Conservation (phyloP, 495 filamentous ascomycete species). For the Penicillium egyptiacum region DNA sequence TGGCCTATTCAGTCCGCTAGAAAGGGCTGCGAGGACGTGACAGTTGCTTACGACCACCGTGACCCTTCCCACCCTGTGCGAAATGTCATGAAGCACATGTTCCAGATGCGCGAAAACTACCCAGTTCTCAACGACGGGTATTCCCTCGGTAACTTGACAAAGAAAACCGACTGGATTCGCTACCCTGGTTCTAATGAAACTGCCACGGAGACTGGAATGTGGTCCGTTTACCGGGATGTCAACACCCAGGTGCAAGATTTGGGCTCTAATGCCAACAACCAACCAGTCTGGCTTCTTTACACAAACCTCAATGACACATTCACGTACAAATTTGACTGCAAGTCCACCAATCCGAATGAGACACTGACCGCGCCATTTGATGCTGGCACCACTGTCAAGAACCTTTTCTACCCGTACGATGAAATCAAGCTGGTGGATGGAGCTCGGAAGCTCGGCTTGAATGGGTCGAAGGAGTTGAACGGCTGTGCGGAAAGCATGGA, state of each 20-base stretch:
- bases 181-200: slow-evolving; percentile 54
- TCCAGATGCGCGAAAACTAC: slow-evolving; percentile 55
- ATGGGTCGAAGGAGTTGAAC: slow-evolving; percentile 45
- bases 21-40: slow-evolving; percentile 57
- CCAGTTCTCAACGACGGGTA: slow-evolving; percentile 67
- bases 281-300: slow-evolving; percentile 65
- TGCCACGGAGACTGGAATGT: slow-evolving; percentile 64
- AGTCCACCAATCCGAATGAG: slow-evolving; percentile 32
- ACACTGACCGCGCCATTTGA: slow-evolving; percentile 60
- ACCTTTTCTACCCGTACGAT: slow-evolving; percentile 63
- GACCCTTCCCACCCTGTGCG: slow-evolving; percentile 66
- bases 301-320: slow-evolving; percentile 56
- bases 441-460: slow-evolving; percentile 38
- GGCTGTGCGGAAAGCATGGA: slow-evolving; percentile 57
- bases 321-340: slow-evolving; percentile 61
- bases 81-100: slow-evolving; percentile 68
- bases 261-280: slow-evolving; percentile 38
- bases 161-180: slow-evolving; percentile 48
- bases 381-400: slow-evolving; percentile 55
- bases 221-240: slow-evolving; percentile 57
- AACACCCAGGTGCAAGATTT: slow-evolving; percentile 52
- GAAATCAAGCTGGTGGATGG: slow-evolving; percentile 48
- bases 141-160: slow-evolving; percentile 54
- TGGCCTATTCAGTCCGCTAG: slow-evolving; percentile 56
- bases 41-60: slow-evolving; percentile 62